Percentiles rank a stretch among this genome's conserved stretches.
phyloP scores from a whole-genome alignment of 768 basidiomycete genomes.

The Rhizopogon vulgaris region DNA sequence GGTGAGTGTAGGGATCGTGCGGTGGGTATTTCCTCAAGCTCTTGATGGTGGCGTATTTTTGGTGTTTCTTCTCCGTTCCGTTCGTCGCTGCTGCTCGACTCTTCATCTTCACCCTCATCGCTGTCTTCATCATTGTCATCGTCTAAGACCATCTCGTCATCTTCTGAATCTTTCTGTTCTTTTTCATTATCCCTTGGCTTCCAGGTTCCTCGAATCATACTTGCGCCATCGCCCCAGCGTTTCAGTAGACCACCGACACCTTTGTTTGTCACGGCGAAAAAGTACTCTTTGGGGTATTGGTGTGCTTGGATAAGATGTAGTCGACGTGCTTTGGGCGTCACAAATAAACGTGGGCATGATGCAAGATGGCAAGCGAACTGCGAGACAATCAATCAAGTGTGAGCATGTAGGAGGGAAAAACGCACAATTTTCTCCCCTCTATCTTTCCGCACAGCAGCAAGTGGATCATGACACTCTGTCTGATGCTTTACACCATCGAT shows the following conservation, averaged over 20 bases:
- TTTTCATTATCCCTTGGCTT: slow-evolving; percentile 35
- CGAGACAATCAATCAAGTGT: background rate
- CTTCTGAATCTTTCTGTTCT: slow-evolving; percentile 11
- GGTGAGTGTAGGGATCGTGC: slow-evolving; percentile 13
- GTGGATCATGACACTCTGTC: slow-evolving; percentile 84
- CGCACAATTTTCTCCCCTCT: slow-evolving; percentile 80
- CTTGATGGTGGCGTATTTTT: slow-evolving; percentile 15
- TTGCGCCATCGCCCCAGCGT: slow-evolving; percentile 81
- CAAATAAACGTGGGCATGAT: slow-evolving; percentile 53
- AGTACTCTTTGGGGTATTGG: slow-evolving; percentile 83
- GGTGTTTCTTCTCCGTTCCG: slow-evolving; percentile 20
- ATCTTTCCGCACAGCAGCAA: slow-evolving; percentile 70
- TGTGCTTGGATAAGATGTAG: slow-evolving; percentile 80
- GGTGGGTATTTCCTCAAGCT: slow-evolving; percentile 13
- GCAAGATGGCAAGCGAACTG: slow-evolving; percentile 78
- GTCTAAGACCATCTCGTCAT: slow-evolving; percentile 16
- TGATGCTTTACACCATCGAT: slow-evolving; percentile 46
- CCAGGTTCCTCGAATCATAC: slow-evolving; percentile 72
- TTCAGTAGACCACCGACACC: slow-evolving; percentile 77
- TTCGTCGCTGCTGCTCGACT: background rate
- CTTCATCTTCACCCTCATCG: slow-evolving; percentile 16
- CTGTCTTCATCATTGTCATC: slow-evolving; percentile 19
- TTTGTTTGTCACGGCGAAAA: slow-evolving; percentile 88
- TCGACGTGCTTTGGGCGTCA: slow-evolving; percentile 68
- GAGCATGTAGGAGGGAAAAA: slow-evolving; percentile 3